Evolutionary conservation across 352 stramenopile genomes (phyloP).

Genomic region (Phytopythium ostracodes): DNA sequence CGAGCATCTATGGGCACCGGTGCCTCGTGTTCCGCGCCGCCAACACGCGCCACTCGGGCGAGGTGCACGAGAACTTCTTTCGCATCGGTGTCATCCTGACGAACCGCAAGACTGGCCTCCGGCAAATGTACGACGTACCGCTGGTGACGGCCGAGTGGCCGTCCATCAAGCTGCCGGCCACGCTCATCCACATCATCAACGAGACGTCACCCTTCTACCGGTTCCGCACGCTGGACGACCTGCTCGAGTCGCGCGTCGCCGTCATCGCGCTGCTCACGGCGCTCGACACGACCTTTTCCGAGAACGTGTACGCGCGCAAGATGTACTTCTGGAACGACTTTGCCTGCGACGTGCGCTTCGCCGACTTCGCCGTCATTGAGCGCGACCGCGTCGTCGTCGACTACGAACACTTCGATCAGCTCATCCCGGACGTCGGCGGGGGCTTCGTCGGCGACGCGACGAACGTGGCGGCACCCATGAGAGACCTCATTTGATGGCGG

Average conservation of each 20-base stretch:
- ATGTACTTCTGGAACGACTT: slow-evolving; percentile 91
- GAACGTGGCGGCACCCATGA: slow-evolving; percentile 9
- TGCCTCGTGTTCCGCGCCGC: slow-evolving; percentile 78
- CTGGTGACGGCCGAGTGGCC: slow-evolving; percentile 77
- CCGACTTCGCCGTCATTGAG: slow-evolving; percentile 69
- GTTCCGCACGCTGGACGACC: slow-evolving; percentile 66
- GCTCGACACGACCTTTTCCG: slow-evolving; percentile 81
- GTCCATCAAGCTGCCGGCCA: slow-evolving; percentile 78
- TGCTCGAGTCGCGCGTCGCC: slow-evolving; percentile 65
- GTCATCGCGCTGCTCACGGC: slow-evolving; percentile 76
- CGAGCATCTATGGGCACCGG: slow-evolving; percentile 66
- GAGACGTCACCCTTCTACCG: slow-evolving; percentile 75
- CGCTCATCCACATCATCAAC: slow-evolving; percentile 82
- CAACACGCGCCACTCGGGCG: slow-evolving; percentile 74
- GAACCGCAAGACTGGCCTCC: slow-evolving; percentile 74
- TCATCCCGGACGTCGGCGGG: slow-evolving; percentile 30
- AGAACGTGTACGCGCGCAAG: slow-evolving; percentile 84
- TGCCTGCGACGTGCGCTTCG: slow-evolving; percentile 72
- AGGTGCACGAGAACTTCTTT: slow-evolving; percentile 83
- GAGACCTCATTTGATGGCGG: slow-evolving; percentile 15
- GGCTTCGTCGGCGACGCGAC: slow-evolving; percentile 22
- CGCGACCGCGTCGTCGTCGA: slow-evolving; percentile 64
- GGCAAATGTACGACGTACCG: slow-evolving; percentile 81
- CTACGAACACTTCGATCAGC: slow-evolving; percentile 60
- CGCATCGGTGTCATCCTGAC: slow-evolving; percentile 80